These are phyloP conservation scores for Fraxinus dipetala DNA, from an alignment of 305 asterid species.

Conservation along the genomic window DNA sequence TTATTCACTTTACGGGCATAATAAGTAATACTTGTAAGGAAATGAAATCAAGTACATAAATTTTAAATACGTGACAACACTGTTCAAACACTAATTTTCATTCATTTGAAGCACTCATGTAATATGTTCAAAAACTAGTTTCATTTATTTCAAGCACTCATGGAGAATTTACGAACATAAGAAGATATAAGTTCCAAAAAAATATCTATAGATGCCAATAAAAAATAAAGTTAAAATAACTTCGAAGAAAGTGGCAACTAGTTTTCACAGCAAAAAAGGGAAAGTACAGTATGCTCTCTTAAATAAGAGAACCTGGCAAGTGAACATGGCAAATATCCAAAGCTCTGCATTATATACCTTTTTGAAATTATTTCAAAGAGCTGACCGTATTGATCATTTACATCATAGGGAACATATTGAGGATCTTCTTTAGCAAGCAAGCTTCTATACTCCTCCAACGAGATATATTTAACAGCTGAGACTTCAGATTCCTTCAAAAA, in stretches of 20 bases:
- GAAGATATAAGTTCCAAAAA: conserved; percentile 7
- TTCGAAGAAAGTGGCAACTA: neutral
- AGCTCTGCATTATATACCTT: conserved; percentile 50
- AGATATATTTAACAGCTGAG: conserved; percentile 86
- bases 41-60: conserved; percentile 4
- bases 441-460: conserved; percentile 64
- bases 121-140: neutral
- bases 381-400: conserved; percentile 63
- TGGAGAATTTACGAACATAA: neutral
- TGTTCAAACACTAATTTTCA: neutral
- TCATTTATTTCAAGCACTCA: neutral
- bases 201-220: conserved; percentile 4
- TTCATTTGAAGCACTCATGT: neutral
- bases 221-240: neutral
- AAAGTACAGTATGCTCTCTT: neutral
- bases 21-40: conserved; percentile 14
- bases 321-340: conserved; percentile 14
- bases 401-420: conserved; percentile 71
- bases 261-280: conserved; percentile 1
- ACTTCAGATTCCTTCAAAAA: conserved; percentile 90
- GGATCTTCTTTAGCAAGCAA: conserved; percentile 78
- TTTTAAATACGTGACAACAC: neutral
- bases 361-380: conserved; percentile 70
- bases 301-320: conserved; percentile 16
- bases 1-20: neutral